Evolutionary conservation across 768 basidiomycete genomes (phyloP), one percentile per base, ranked within the genome.

Genomic region (Paxillus rubicundulus): DNA sequence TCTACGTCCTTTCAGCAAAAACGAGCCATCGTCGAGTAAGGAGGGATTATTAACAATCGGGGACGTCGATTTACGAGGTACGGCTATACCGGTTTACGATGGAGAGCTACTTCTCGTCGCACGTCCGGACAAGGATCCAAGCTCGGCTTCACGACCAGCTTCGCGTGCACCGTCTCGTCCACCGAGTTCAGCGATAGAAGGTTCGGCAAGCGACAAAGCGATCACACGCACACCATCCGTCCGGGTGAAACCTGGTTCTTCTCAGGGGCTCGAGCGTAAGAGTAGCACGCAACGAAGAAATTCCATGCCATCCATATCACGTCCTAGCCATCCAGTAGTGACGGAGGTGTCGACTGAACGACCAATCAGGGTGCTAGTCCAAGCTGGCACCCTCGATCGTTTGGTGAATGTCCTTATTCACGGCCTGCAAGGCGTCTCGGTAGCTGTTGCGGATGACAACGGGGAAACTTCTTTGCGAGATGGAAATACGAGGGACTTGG

Each of bases 371-470:
- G 89, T 90, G 0, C 69, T 88, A 12, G 86, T 93, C 5, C 81
- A 87, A 58, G 87, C 89, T 3, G 91, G 89, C 9, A 88, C 89
- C 1, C 71, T 92, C 14, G 86, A 86, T 54, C 76, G 80, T 24
- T 74, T 93, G 2, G 86, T 92, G 9, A 82, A 84, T 38, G 78
- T 91, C 9, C 77, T 93, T 14, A 83, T 89, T 0, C 85, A 88
- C 61, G 91, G 91, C 4, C 72, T 92, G 17, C 82, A 82, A 44
- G 84, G 84, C 30, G 82, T 92, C 4, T 85, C 86, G 0, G 88
- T 91, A 0, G 85, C 87, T 0, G 86, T 90, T 4, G 82, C 91
- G 0, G 90, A 93, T 57, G 90, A 92, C 62, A 92, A 90, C 59
- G 91, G 91, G 0, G 89, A 92, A 67, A 89, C 87, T 73, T 83